Conservation (phyloP, 1,284 basidiomycete species). For the Ceratobasidium sp. region DNA sequence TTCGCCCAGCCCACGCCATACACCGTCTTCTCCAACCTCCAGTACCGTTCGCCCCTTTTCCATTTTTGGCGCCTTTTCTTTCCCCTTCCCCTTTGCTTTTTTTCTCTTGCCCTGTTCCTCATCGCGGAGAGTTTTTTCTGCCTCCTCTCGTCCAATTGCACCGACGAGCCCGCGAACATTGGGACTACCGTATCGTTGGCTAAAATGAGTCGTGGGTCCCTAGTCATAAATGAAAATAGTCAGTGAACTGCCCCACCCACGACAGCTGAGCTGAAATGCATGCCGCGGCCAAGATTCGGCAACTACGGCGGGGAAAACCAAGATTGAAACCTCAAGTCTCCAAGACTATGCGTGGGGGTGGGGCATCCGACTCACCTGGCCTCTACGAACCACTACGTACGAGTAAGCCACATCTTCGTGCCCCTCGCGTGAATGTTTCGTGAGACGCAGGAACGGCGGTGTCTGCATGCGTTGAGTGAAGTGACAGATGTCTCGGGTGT, state of each 20-base stretch:
- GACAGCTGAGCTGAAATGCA: too few relatives aligned
- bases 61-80: constrained; percentile 13
- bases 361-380: constrained; percentile 56
- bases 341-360: too few relatives aligned
- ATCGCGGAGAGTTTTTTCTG: constrained; percentile 53
- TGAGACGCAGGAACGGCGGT: constrained; percentile 84
- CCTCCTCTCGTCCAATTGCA: constrained; percentile 57
- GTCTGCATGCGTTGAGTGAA: constrained; percentile 90
- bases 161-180: constrained; percentile 18
- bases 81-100: constrained; percentile 54
- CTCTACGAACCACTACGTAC: constrained; percentile 89
- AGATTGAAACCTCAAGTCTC: neutral
- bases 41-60: constrained; percentile 1
- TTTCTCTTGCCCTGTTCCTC: constrained; percentile 58
- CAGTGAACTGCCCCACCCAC: too few relatives aligned
- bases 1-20: constrained; percentile 16
- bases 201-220: neutral
- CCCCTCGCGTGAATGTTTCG: constrained; percentile 84
- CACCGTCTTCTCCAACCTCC: constrained; percentile 34
- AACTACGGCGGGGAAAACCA: neutral
- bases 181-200: constrained; percentile 15
- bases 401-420: constrained; percentile 91
- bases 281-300: neutral
- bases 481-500: constrained; percentile 71
- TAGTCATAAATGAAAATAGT: neutral